Conservation (phyloP, 2,329 filamentous ascomycete species). For the Colletotrichum chlorophyti region DNA sequence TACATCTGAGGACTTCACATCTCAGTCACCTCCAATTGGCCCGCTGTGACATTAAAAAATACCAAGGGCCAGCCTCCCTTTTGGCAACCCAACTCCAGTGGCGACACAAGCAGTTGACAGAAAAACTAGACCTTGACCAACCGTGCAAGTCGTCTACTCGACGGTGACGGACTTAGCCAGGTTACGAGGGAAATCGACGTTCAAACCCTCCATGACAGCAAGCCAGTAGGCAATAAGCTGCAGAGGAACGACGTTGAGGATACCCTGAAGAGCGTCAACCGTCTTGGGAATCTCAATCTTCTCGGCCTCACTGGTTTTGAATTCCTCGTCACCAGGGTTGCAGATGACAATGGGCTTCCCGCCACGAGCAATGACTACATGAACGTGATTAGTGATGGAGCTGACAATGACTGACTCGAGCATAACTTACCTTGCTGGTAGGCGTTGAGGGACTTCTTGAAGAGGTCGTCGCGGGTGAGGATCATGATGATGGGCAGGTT, state of each 20-base stretch:
- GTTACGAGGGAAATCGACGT: conserved; percentile 98
- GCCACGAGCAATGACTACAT: conserved; percentile 87
- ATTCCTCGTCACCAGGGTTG: conserved; percentile 89
- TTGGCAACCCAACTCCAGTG: conserved; percentile 27
- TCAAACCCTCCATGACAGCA: conserved; percentile 92
- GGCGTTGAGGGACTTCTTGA: conserved; percentile 98
- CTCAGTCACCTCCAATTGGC: conserved; percentile 1
- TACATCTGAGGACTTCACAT: conserved; percentile 13
- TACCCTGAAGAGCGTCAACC: conserved; percentile 92
- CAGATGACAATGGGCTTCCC: conserved; percentile 99
- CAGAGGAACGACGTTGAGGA: conserved; percentile 96
- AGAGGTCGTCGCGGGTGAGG: conserved; percentile 92
- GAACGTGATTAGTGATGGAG: neutral
- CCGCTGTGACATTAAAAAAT: conserved; percentile 15
- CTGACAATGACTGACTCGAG: neutral
- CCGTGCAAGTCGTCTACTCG: conserved; percentile 68
- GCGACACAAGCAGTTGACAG: conserved; percentile 10
- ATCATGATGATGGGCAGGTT: conserved; percentile 99
- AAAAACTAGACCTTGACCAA: conserved; percentile 7
- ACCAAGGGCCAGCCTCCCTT: conserved; percentile 22
- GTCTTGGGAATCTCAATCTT: conserved; percentile 98
- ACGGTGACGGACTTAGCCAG: conserved; percentile 99
- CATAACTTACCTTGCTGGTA: conserved; percentile 85
- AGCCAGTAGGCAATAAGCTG: conserved; percentile 99
- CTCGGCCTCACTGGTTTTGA: conserved; percentile 85